Evolutionary conservation across 768 basidiomycete species (phyloP).

Genomic region (Tulasnella sp.): DNA sequence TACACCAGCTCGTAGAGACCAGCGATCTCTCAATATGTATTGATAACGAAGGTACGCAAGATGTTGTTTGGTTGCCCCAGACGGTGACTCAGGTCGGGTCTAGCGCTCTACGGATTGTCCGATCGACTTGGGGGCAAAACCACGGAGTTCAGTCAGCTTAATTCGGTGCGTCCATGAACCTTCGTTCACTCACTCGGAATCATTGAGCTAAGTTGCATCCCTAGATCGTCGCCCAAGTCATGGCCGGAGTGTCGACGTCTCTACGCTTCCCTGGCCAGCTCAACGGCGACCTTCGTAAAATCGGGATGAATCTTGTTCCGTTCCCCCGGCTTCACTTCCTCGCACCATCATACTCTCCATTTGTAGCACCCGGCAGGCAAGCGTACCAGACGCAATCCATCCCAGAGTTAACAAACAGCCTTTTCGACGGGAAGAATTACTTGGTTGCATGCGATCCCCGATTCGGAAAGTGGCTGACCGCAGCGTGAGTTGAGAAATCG

Average conservation of each 20-base stretch:
- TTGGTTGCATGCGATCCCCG: slow-evolving; percentile 81
- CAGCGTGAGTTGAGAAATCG: slow-evolving; percentile 41
- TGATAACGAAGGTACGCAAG: slow-evolving; percentile 73
- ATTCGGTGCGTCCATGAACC: slow-evolving; percentile 47
- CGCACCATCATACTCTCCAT: slow-evolving; percentile 90
- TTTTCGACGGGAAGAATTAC: slow-evolving; percentile 76
- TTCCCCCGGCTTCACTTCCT: slow-evolving; percentile 98
- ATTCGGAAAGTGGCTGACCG: slow-evolving; percentile 78
- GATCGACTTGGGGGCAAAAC: slow-evolving; percentile 57
- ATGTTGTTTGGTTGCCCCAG: not conserved
- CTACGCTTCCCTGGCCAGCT: slow-evolving; percentile 91
- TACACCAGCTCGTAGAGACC: slow-evolving; percentile 87
- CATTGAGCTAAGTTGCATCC: slow-evolving; percentile 16
- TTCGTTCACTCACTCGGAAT: not conserved
- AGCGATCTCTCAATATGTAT: slow-evolving; percentile 79
- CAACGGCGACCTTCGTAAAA: slow-evolving; percentile 85
- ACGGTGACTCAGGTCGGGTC: not conserved
- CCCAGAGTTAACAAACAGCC: slow-evolving; percentile 57
- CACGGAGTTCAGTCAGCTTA: slow-evolving; percentile 65
- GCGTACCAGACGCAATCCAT: slow-evolving; percentile 59
- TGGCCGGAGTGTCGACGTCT: slow-evolving; percentile 92
- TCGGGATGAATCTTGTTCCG: slow-evolving; percentile 90
- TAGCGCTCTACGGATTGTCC: slow-evolving; percentile 56
- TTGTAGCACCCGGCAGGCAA: slow-evolving; percentile 62
- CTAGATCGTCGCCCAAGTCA: slow-evolving; percentile 77